Percentiles rank a stretch among this genome's conserved stretches.
These are phyloP conservation scores for Pseudodiploospora longispora DNA, from an alignment of 2,329 filamentous ascomycete genomes.

Conservation along the genomic window DNA sequence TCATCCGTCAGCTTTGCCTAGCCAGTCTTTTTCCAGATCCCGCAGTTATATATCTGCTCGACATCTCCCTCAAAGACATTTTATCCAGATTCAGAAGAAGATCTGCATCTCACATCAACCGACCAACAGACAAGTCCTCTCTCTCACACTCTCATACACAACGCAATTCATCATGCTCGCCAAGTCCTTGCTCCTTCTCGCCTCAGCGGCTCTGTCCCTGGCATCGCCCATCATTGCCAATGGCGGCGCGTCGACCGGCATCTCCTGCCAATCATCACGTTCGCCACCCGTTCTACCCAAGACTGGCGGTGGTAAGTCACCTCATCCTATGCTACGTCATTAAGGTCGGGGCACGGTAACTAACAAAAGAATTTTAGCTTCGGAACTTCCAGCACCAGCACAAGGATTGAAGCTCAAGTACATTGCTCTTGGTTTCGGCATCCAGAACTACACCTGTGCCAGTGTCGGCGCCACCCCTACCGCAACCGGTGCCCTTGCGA, in stretches of 20 bases:
- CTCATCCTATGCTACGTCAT: background rate
- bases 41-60: too few species aligned
- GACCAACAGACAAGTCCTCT: background rate
- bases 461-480: conserved; percentile 24
- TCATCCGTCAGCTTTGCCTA: background rate
- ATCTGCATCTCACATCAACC: background rate
- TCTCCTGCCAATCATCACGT: background rate
- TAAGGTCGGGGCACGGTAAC: conserved; percentile 2
- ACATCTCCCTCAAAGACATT: background rate
- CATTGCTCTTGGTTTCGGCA: conserved; percentile 55
- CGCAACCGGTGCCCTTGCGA: conserved; percentile 48
- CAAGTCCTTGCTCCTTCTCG: conserved; percentile 25
- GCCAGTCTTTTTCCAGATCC: background rate
- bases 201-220: conserved; percentile 24
- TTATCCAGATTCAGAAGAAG: background rate
- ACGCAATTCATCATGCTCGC: conserved; percentile 21
- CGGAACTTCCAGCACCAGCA: conserved; percentile 36
- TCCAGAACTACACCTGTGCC: conserved; percentile 63
- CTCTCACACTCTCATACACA: background rate
- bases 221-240: conserved; percentile 17
- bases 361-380: conserved; percentile 20
- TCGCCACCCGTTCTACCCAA: conserved; percentile 25
- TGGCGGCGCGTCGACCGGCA: background rate
- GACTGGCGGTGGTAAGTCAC: conserved; percentile 28
- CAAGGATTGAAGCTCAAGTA: conserved; percentile 36